A percentile compares a stretch with the other conserved stretches of the same genome.
phyloP scores from a whole-genome alignment of 208 protist species.

The Endotrypanum monterogeii region DNA sequence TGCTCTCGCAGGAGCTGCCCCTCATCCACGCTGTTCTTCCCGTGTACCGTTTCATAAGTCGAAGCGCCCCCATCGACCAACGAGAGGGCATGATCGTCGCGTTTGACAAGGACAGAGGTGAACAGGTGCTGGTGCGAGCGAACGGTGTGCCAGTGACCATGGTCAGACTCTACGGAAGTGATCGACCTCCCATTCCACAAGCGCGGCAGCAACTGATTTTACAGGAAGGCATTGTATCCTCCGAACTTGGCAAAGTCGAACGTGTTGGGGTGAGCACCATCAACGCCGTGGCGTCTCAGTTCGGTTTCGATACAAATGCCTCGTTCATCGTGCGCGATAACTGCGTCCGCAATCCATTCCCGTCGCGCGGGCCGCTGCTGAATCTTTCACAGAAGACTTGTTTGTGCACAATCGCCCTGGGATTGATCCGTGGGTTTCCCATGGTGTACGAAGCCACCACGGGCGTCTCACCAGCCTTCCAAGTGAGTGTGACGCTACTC shows the following conservation, averaged over 20 bases:
- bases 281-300: conserved; percentile 32
- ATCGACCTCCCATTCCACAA: not conserved
- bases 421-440: conserved; percentile 83
- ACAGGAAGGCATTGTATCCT: conserved; percentile 2
- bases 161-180: conserved; percentile 23
- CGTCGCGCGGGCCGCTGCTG: conserved; percentile 58
- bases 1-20: conserved; percentile 76
- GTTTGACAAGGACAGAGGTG: conserved; percentile 76
- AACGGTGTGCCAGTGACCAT: conserved; percentile 76
- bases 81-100: conserved; percentile 76
- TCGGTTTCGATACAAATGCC: conserved; percentile 51
- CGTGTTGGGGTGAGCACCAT: conserved; percentile 16
- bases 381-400: conserved; percentile 85
- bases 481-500: conserved; percentile 81
- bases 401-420: conserved; percentile 78
- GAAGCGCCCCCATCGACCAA: conserved; percentile 37
- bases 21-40: conserved; percentile 72
- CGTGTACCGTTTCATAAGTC: conserved; percentile 70
- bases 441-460: conserved; percentile 82
- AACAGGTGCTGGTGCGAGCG: conserved; percentile 74
- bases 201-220: not conserved
- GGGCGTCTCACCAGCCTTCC: conserved; percentile 81
- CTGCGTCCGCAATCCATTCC: conserved; percentile 26
- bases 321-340: conserved; percentile 61
- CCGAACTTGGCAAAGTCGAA: conserved; percentile 14